These are phyloP conservation scores for Panellus pusillus DNA, from an alignment of 768 basidiomycete genomes.

Conservation along the genomic window DNA sequence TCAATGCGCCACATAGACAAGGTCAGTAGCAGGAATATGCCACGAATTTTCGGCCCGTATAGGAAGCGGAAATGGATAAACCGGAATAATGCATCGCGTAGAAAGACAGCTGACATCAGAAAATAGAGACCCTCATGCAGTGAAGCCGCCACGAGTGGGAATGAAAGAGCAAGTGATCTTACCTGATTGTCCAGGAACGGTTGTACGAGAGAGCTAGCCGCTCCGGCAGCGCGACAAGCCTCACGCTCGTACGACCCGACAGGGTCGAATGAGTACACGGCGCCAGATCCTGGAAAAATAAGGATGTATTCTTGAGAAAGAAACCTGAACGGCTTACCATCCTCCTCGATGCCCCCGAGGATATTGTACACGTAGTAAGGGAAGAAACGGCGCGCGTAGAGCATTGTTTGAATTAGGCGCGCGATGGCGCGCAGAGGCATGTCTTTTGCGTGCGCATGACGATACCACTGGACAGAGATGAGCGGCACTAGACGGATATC, in stretches of 20 bases:
- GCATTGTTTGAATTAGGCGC: slow-evolving; percentile 97
- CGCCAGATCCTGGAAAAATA: slow-evolving; percentile 71
- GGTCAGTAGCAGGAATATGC: slow-evolving; percentile 15
- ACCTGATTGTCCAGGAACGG: slow-evolving; percentile 99
- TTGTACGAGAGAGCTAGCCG: slow-evolving; percentile 92
- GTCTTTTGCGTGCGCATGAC: slow-evolving; percentile 94
- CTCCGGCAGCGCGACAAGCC: slow-evolving; percentile 93
- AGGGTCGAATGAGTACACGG: slow-evolving; percentile 99
- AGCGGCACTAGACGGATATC: neutral
- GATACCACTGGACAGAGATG: slow-evolving; percentile 76
- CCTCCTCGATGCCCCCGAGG: slow-evolving; percentile 93
- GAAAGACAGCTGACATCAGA: slow-evolving; percentile 15
- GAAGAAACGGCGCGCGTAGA: slow-evolving; percentile 95
- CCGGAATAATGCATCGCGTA: slow-evolving; percentile 7
- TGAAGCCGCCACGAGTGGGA: neutral
- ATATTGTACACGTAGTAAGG: slow-evolving; percentile 98
- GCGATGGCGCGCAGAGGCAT: slow-evolving; percentile 98
- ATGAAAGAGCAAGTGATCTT: slow-evolving; percentile 30
- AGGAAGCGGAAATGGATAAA: slow-evolving; percentile 19
- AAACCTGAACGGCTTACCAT: slow-evolving; percentile 58
- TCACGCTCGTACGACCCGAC: slow-evolving; percentile 98
- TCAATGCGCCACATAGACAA: slow-evolving; percentile 35
- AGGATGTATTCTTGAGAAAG: slow-evolving; percentile 9
- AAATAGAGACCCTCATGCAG: neutral
- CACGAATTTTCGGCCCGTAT: slow-evolving; percentile 4